Evolutionary conservation across 2,329 filamentous ascomycete genomes (phyloP).

Genomic region (Paecilomyces sp.): DNA sequence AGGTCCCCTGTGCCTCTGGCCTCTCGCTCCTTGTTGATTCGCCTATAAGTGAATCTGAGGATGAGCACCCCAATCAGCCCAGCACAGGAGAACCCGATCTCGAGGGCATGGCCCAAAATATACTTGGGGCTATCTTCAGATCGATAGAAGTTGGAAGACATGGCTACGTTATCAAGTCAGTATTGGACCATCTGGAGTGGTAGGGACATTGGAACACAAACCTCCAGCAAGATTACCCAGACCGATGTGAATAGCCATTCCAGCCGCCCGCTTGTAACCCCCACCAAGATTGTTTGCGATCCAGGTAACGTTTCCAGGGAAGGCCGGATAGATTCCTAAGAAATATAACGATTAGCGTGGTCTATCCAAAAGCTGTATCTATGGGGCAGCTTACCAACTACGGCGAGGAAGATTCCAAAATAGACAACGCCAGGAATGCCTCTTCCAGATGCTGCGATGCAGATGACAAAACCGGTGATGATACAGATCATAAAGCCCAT

Average conservation of each 20-base stretch:
- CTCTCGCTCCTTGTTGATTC: conserved; percentile 54
- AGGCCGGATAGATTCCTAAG: conserved; percentile 38
- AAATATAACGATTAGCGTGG: background rate
- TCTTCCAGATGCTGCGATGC: conserved; percentile 25
- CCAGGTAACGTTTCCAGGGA: conserved; percentile 46
- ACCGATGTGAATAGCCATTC: conserved; percentile 59
- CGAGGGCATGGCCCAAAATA: conserved; percentile 44
- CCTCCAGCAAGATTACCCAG: conserved; percentile 46
- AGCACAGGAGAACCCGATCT: conserved; percentile 43
- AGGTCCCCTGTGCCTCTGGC: conserved; percentile 36
- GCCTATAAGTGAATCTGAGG: conserved; percentile 45
- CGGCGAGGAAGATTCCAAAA: conserved; percentile 42
- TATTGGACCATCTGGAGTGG: background rate
- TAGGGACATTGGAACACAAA: conserved; percentile 6
- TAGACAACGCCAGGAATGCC: conserved; percentile 38
- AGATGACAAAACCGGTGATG: conserved; percentile 52
- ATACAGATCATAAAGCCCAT: conserved; percentile 48
- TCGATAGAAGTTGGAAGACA: conserved; percentile 67
- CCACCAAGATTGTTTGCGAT: conserved; percentile 54
- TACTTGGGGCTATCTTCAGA: conserved; percentile 42
- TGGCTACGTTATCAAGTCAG: conserved; percentile 36
- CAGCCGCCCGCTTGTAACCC: conserved; percentile 49
- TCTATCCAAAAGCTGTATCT: too few species aligned
- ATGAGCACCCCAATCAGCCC: conserved; percentile 40
- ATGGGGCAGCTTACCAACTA: conserved; percentile 27